Evolutionary conservation across 2,329 filamentous ascomycete species (phyloP).

Genomic region (Onygena corvina): DNA sequence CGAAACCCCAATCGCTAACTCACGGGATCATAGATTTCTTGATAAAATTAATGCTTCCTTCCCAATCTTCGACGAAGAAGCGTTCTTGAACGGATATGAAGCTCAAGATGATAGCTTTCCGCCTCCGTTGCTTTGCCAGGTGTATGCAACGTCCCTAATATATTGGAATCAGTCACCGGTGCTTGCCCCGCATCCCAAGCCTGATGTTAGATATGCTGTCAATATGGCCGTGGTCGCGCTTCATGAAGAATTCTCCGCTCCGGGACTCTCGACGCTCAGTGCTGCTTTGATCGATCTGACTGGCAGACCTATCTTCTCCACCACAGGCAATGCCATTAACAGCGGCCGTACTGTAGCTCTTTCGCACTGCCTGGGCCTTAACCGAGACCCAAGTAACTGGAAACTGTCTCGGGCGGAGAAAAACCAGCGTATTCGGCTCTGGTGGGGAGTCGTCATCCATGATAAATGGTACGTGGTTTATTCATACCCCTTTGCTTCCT

Average conservation of each 20-base stretch:
- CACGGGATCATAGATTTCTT: slow-evolving; percentile 39
- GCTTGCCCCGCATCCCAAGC: slow-evolving; percentile 38
- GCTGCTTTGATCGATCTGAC: slow-evolving; percentile 48
- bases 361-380: slow-evolving; percentile 45
- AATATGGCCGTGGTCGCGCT: slow-evolving; percentile 50
- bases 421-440: slow-evolving; percentile 40
- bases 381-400: slow-evolving; percentile 45
- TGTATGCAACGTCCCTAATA: slow-evolving; percentile 47
- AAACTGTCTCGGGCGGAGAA: slow-evolving; percentile 42
- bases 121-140: slow-evolving; percentile 44
- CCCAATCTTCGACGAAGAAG: slow-evolving; percentile 46
- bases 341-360: slow-evolving; percentile 43
- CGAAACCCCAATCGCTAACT: slow-evolving; percentile 5
- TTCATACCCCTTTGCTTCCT: not conserved
- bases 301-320: slow-evolving; percentile 48
- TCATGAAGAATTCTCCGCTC: slow-evolving; percentile 48
- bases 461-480: slow-evolving; percentile 39
- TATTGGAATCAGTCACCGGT: slow-evolving; percentile 45
- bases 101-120: slow-evolving; percentile 39
- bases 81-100: slow-evolving; percentile 41
- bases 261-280: slow-evolving; percentile 47
- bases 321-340: slow-evolving; percentile 47
- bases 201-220: slow-evolving; percentile 50
- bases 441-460: slow-evolving; percentile 48
- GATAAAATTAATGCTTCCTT: slow-evolving; percentile 48